Evolutionary conservation across 2,329 filamentous ascomycete species (phyloP).

Genomic region (Pestalotiopsis sp.): DNA sequence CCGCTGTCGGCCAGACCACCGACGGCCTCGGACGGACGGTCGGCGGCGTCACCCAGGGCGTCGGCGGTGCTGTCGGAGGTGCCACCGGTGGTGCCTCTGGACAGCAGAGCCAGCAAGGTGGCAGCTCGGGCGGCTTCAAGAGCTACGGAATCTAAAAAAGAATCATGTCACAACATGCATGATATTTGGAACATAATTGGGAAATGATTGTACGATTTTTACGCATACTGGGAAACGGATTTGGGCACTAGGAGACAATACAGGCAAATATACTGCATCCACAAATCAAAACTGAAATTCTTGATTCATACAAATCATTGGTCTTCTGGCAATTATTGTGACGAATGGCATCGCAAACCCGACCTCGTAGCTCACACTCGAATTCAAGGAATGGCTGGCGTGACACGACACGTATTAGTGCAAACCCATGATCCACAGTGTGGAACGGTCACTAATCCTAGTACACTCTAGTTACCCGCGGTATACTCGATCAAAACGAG

Average conservation of each 20-base stretch:
- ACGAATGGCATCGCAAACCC: no score
- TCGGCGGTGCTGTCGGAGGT: constrained; percentile 27
- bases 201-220: constrained; percentile 3
- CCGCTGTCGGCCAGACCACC: constrained; percentile 31
- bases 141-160: constrained; percentile 28
- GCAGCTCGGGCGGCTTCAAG: constrained; percentile 23
- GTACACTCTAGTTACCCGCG: no score
- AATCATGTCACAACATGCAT: not conserved
- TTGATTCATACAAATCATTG: not conserved
- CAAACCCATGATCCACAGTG: no score
- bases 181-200: not conserved
- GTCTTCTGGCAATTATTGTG: no score
- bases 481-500: no score
- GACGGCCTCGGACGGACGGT: constrained; percentile 29
- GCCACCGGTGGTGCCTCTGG: constrained; percentile 18
- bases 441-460: no score
- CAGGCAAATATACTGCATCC: not conserved
- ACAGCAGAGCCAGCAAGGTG: constrained; percentile 15
- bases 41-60: constrained; percentile 24
- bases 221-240: not conserved
- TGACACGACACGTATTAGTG: no score
- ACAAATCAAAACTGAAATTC: not conserved
- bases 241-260: not conserved
- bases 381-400: no score
- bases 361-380: no score